Conservation (phyloP, 768 basidiomycete species). For the Phlegmacium glaucopus region DNA sequence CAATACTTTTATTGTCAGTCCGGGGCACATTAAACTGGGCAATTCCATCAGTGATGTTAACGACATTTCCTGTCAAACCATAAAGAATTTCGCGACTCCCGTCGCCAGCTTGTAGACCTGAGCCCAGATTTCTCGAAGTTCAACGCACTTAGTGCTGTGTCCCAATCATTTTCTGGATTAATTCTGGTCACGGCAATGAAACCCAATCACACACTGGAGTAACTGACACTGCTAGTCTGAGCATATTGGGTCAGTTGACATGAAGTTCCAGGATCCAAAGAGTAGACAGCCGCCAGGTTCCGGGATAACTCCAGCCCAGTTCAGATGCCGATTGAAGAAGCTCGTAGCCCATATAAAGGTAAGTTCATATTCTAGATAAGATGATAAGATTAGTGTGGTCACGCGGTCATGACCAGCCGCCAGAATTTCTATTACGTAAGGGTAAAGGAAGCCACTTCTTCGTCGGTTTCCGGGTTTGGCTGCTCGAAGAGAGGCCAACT, state of each 20-base stretch:
- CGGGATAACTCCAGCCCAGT: background rate
- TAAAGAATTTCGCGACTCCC: no score
- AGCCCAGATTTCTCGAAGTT: no score
- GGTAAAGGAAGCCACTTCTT: slow-evolving; percentile 47
- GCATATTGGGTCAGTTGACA: no score
- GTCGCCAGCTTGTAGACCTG: no score
- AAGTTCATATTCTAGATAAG: slow-evolving; percentile 3
- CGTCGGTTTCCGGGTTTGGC: slow-evolving; percentile 18
- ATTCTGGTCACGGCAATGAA: no score
- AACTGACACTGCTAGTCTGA: no score
- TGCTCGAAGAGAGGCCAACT: slow-evolving; percentile 40
- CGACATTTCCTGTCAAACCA: slow-evolving; percentile 23
- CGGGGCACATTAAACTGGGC: no score
- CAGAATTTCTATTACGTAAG: slow-evolving; percentile 35
- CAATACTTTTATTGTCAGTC: no score
- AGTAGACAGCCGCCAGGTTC: background rate
- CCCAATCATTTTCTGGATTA: no score
- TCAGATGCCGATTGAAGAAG: background rate
- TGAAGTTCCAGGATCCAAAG: background rate
- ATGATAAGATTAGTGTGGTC: slow-evolving; percentile 11
- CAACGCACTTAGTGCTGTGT: no score
- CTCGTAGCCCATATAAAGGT: slow-evolving; percentile 1
- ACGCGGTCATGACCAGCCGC: slow-evolving; percentile 37
- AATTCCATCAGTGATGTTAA: background rate
- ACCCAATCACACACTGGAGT: no score